A percentile compares a stretch with the other conserved stretches of the same genome.
Conservation (phyloP, 345 rosid genomes). For the Eucalyptus microcorys region DNA sequence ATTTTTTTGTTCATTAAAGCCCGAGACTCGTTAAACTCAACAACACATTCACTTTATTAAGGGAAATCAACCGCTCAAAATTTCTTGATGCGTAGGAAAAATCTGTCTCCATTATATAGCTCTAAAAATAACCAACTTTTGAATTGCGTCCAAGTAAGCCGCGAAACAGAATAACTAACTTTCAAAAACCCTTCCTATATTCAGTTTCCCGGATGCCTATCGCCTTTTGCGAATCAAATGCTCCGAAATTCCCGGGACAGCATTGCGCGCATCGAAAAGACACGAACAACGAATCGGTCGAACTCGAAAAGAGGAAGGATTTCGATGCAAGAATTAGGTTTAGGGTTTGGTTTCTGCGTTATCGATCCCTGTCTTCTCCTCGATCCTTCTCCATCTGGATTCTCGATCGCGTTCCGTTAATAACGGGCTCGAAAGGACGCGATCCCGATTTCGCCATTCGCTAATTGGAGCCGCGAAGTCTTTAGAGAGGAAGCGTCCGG, state of each 20-base stretch:
- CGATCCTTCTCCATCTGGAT: background rate
- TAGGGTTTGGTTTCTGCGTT: background rate
- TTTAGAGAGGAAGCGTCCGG: background rate
- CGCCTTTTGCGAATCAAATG: background rate
- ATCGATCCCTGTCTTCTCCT: background rate
- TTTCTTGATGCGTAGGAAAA: background rate
- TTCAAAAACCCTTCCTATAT: background rate
- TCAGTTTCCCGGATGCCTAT: background rate
- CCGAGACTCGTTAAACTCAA: background rate
- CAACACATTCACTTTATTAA: background rate
- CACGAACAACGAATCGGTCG: background rate
- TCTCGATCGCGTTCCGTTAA: background rate
- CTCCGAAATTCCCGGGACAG: background rate
- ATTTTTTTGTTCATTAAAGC: background rate
- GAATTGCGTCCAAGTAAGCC: background rate
- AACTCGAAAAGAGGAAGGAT: background rate
- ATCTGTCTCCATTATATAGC: background rate
- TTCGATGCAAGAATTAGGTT: background rate
- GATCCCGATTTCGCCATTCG: background rate
- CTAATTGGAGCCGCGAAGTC: background rate
- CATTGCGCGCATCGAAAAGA: background rate
- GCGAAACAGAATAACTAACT: background rate
- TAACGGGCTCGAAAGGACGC: background rate
- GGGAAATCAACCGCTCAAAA: background rate
- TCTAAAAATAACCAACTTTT: background rate